A percentile compares a stretch with the other conserved stretches of the same genome.
phyloP scores from a whole-genome alignment of 495 filamentous ascomycete species.

The Annulohypoxylon stygium region DNA sequence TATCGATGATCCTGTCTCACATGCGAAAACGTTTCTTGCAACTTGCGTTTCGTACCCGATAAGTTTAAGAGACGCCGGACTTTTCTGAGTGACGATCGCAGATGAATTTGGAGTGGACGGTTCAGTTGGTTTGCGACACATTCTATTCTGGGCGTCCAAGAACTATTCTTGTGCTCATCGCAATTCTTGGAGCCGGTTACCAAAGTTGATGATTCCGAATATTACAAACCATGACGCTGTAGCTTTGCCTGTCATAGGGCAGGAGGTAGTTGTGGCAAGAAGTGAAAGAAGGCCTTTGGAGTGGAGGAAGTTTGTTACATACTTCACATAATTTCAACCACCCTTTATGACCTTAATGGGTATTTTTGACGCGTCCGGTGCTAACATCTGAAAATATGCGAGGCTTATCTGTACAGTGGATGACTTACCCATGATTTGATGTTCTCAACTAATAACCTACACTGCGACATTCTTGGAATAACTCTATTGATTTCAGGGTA shows the following conservation, averaged over 20 bases:
- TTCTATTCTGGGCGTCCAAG: neutral
- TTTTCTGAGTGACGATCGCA: neutral
- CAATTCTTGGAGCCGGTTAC: neutral
- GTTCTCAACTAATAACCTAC: too few relatives aligned
- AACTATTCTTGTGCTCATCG: neutral
- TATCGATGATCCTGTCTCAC: neutral
- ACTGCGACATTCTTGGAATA: too few relatives aligned
- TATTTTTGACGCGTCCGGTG: too few relatives aligned
- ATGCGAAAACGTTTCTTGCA: neutral
- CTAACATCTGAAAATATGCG: too few relatives aligned
- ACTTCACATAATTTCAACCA: neutral
- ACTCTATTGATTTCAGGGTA: too few relatives aligned
- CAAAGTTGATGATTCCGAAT: neutral
- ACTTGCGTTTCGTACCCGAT: neutral
- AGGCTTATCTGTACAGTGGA: too few relatives aligned
- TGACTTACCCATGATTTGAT: too few relatives aligned
- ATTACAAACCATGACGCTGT: neutral
- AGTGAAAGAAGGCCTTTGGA: neutral
- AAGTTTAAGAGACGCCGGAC: neutral
- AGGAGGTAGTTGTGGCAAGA: neutral
- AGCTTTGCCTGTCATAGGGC: neutral
- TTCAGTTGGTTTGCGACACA: neutral
- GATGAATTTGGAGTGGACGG: neutral
- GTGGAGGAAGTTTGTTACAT: too few relatives aligned
- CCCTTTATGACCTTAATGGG: neutral